phyloP scores from a whole-genome alignment of 2,329 filamentous ascomycete genomes.

The Aspergillus carbonarius region DNA sequence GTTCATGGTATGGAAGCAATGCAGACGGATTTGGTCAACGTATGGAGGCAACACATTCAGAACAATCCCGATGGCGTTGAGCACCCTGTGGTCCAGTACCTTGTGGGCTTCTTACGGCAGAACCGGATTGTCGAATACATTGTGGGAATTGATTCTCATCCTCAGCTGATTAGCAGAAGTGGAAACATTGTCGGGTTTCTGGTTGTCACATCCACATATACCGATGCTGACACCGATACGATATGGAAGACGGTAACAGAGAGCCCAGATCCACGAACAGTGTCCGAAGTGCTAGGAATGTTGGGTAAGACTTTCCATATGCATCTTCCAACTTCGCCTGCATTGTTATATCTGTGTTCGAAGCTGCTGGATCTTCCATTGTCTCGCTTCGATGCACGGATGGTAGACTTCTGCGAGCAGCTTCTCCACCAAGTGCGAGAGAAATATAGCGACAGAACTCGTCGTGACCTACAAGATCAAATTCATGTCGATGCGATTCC shows the following conservation, averaged over 20 bases:
- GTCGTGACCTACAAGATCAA: slow-evolving; percentile 23
- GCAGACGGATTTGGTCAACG: slow-evolving; percentile 65
- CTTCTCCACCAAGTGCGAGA: slow-evolving; percentile 53
- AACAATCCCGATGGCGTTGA: slow-evolving; percentile 40
- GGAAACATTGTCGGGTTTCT: slow-evolving; percentile 85
- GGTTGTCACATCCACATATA: slow-evolving; percentile 73
- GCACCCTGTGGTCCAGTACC: slow-evolving; percentile 62
- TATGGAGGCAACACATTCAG: slow-evolving; percentile 63
- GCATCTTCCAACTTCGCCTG: slow-evolving; percentile 39
- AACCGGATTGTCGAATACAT: slow-evolving; percentile 81
- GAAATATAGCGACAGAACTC: slow-evolving; percentile 41
- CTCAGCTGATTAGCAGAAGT: slow-evolving; percentile 79
- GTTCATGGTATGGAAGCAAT: slow-evolving; percentile 75
- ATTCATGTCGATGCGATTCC: slow-evolving; percentile 44
- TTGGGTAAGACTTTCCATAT: slow-evolving; percentile 51
- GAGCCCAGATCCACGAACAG: slow-evolving; percentile 80
- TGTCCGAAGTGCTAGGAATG: slow-evolving; percentile 75
- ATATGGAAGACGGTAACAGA: slow-evolving; percentile 82
- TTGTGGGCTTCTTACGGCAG: slow-evolving; percentile 67
- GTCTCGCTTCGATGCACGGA: slow-evolving; percentile 59
- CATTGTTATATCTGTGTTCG: slow-evolving; percentile 65
- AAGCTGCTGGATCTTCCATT: slow-evolving; percentile 68
- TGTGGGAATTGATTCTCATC: slow-evolving; percentile 85
- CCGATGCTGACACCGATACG: slow-evolving; percentile 68
- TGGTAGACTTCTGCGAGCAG: slow-evolving; percentile 62